Base-by-base conservation (phyloP, 2,329 filamentous ascomycete species). In the Colletotrichum spaethianum region DNA sequence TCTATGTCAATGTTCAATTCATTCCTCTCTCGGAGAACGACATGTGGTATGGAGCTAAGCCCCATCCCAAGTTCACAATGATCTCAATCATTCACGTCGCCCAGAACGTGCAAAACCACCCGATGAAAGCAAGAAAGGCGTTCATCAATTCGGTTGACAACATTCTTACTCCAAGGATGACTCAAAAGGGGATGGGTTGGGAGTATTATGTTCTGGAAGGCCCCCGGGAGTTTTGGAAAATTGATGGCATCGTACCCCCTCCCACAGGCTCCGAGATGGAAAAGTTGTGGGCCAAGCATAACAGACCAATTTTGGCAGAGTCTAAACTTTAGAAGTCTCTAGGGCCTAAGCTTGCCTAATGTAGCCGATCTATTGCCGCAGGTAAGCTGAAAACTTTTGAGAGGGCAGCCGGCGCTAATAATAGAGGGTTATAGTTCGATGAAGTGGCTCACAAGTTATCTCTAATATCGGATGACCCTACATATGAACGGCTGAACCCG, bases 251-350 rank as follows among this genome's bases (percentile, higher is more conserved):
- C 23, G 23, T 42, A 7, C 48, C 61, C 9, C 61, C 61, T 14
- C 61, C 61, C 9, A 53, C 61, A 1, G 61, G 61, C 31, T 63
- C 61, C 26, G 48, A 53, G 46, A 53, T 40, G 61, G 48, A 63
- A 40, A 63, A 44, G 0, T 18, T 53, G 6, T 55, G 61, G 61
- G 38, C 40, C 48, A 12, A 33, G 9, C 44, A 55, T 14, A 33
- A 63, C 18, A 63, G 28, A 26, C 48, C 48, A 4, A 33, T 63
- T 33, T 26, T 53, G 8, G 33, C 28, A 14, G 50, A 20, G 50
- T 23, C 31, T 53, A 50, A 50, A n/a, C 46, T 50, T n/a, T 50
- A 26, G 7, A n/a, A 50, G 8, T 1, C 40, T 4, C 12, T 18
- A 2, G 5, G 11, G 40, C 11, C 16, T 8, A 7, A 36, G 8